phyloP scores from a whole-genome alignment of 345 rosid species.

The Brassica juncea region DNA sequence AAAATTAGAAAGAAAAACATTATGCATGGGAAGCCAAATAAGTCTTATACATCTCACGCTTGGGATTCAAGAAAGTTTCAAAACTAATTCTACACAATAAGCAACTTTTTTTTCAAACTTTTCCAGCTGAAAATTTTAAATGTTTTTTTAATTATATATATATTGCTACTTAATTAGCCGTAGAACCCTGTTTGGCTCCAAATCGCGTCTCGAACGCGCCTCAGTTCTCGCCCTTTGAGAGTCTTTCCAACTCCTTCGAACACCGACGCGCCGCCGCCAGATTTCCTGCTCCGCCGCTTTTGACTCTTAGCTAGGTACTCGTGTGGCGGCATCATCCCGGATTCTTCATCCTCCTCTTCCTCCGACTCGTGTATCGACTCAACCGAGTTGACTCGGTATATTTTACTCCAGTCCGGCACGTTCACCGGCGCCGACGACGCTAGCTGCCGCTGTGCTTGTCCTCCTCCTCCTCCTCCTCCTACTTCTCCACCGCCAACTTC shows the following conservation, averaged over 20 bases:
- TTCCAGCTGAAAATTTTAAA: not conserved
- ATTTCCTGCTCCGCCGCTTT: conserved; percentile 54
- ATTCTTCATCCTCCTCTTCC: conserved; percentile 64
- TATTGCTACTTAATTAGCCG: conserved; percentile 42
- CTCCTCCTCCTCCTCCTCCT: conserved; percentile 37
- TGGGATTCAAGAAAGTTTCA: conserved; percentile 36
- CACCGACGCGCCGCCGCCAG: conserved; percentile 64
- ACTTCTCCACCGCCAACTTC: conserved; percentile 14
- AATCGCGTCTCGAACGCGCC: conserved; percentile 91
- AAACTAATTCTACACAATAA: conserved; percentile 29
- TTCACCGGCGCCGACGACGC: conserved; percentile 78
- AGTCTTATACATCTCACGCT: conserved; percentile 36
- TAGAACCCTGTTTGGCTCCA: conserved; percentile 91
- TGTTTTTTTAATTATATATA: not conserved
- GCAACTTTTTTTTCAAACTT: not conserved
- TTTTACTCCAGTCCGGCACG: conserved; percentile 96
- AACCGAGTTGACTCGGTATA: conserved; percentile 71
- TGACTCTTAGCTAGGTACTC: conserved; percentile 80
- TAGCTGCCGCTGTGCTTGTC: conserved; percentile 6
- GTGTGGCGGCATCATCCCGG: conserved; percentile 88
- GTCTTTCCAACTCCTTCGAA: conserved; percentile 91
- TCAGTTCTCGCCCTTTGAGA: conserved; percentile 87
- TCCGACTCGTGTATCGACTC: conserved; percentile 78
- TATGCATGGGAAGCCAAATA: conserved; percentile 34
- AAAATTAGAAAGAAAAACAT: not conserved